Conservation (phyloP, 768 basidiomycete species). For the Psilocybe cubensis region DNA sequence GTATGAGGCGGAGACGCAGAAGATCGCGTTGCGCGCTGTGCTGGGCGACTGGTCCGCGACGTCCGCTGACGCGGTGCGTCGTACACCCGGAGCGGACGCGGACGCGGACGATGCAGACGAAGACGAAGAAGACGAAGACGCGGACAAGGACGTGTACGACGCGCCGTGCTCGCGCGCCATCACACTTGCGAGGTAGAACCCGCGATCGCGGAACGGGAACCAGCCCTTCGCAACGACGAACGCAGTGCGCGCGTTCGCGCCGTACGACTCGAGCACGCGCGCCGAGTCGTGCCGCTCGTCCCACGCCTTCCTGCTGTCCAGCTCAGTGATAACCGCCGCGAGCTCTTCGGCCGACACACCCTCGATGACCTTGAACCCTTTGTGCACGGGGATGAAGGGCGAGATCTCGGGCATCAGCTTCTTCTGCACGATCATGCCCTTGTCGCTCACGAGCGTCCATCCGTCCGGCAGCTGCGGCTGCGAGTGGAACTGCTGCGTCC, state of each 20-base stretch:
- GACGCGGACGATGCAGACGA: no score
- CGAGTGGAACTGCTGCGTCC: conserved; percentile 74
- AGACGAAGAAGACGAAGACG: no score
- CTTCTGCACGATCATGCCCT: conserved; percentile 75
- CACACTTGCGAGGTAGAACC: conserved; percentile 81
- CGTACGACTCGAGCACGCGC: conserved; percentile 74
- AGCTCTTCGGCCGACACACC: conserved; percentile 94
- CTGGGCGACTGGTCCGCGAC: conserved; percentile 34
- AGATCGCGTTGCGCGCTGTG: conserved; percentile 64
- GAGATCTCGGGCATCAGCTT: conserved; percentile 81
- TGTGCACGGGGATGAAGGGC: conserved; percentile 79
- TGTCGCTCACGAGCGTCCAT: conserved; percentile 81
- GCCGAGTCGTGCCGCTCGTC: conserved; percentile 84
- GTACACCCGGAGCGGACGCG: no score
- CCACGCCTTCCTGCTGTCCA: conserved; percentile 79
- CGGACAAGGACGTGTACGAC: conserved; percentile 25
- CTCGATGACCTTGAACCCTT: conserved; percentile 90
- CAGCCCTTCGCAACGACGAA: conserved; percentile 77
- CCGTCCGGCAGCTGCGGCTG: conserved; percentile 36
- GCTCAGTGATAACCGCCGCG: conserved; percentile 68
- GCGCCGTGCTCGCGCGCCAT: conserved; percentile 59
- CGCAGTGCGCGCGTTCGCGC: conserved; percentile 69
- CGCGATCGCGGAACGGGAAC: conserved; percentile 90
- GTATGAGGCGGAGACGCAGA: conserved; percentile 85
- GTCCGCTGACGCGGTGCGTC: conserved; percentile 47